Evolutionary conservation across 257 asterid species (phyloP), one percentile per base, ranked within the genome.

Genomic region (Solanum virginianum): DNA sequence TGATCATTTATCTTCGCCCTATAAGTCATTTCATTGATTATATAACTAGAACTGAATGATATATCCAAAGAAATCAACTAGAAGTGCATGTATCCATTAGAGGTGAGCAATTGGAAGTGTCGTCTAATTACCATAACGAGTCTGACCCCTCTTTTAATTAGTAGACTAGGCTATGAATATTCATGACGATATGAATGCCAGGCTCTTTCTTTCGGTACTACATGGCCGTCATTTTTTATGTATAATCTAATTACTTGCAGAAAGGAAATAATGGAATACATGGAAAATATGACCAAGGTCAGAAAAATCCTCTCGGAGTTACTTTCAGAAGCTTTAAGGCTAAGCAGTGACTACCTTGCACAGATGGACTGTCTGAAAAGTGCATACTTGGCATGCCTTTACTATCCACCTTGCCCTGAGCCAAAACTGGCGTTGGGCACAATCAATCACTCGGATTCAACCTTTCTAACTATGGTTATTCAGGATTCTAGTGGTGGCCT

Each of bases 361-460:
- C 10, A 86, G 66, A 88, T 89, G 53, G 87, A 90, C 16, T 90
- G 93, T 87, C 86, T 92, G 90, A 90, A 90, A 79, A 90, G 95
- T 39, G 90, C 88, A 39, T 88, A 89, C 15, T 57, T 94, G 41
- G 71, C 92, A 0, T 93, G 97, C 86, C 89, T 90, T 3, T 93
- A 95, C 36, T 93, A 95, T 86, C 97, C 96, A 18, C 81, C 95
- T 51, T 91, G 93, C 68, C 98, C 98, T 5, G 93, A 95, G 83
- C 98, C 98, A 0, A 90, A 93, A 14, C 85, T 66, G 77, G 89
- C 93, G 0, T 59, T 91, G 7, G 98, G 96, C 75, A 86, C 93
- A 29, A 88, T 77, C 51, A 86, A 83, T 84, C 98, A 95, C 86
- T 90, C 93, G 1, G 98, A 95, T 85, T 88, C 96, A 15, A 91